phyloP scores from a whole-genome alignment of 352 stramenopile genomes.

The Pythium aquatile region DNA sequence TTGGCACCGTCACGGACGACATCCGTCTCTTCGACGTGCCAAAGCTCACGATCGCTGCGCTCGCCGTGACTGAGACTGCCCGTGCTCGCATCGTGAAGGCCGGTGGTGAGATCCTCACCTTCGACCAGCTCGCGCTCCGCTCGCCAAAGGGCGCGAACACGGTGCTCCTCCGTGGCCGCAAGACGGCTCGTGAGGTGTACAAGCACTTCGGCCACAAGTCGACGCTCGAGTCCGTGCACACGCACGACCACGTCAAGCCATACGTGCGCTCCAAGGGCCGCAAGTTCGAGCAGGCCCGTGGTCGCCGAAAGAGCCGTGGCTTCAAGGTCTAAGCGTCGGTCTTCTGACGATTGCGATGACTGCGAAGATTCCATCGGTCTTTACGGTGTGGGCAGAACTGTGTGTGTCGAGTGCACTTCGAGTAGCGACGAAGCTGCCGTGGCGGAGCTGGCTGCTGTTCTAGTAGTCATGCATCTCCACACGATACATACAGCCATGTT shows the following conservation, averaged over 20 bases:
- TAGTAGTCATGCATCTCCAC: conserved; percentile 3
- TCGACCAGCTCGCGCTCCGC: conserved; percentile 98
- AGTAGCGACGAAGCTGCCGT: conserved; percentile 27
- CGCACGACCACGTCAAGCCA: conserved; percentile 98
- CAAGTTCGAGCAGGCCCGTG: conserved; percentile 99
- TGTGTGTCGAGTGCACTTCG: conserved; percentile 17
- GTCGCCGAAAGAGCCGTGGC: conserved; percentile 97
- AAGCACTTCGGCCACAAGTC: conserved; percentile 98
- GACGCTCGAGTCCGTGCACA: conserved; percentile 97
- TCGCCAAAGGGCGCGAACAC: conserved; percentile 98
- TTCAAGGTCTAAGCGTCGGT: conserved; percentile 98
- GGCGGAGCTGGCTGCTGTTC: conserved; percentile 7
- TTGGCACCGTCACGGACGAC: conserved; percentile 99
- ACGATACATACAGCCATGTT: conserved; percentile 17
- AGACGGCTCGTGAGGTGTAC: conserved; percentile 96
- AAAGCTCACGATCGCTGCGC: conserved; percentile 95
- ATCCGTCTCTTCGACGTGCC: conserved; percentile 96
- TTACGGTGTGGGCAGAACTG: conserved; percentile 19
- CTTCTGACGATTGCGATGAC: conserved; percentile 14
- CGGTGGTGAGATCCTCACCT: conserved; percentile 98
- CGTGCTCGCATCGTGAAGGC: conserved; percentile 97
- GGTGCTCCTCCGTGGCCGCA: conserved; percentile 97
- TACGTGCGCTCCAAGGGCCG: conserved; percentile 98
- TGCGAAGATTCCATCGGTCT: conserved; percentile 24
- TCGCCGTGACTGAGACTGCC: conserved; percentile 98